A percentile compares a stretch with the other conserved stretches of the same genome.
Conservation (phyloP, 441 rosid genomes). For the Manihot esculenta region DNA sequence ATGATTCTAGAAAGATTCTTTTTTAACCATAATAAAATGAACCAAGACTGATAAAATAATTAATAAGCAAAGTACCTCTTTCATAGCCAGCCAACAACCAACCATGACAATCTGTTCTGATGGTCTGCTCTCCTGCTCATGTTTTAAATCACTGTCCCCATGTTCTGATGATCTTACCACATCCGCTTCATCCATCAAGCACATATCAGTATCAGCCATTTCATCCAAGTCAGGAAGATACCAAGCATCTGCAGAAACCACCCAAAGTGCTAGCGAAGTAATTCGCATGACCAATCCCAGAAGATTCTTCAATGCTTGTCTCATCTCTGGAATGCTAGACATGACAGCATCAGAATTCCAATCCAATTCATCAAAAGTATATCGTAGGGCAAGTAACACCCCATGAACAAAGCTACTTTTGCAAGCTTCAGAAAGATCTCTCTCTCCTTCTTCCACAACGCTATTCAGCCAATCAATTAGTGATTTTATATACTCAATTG, state of each 20-base stretch:
- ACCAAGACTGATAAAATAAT: constrained; percentile 22
- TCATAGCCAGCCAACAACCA: constrained; percentile 99
- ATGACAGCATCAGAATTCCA: constrained; percentile 75
- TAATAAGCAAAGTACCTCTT: constrained; percentile 65
- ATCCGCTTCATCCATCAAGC: constrained; percentile 48
- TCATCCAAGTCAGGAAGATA: constrained; percentile 84
- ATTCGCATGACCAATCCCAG: constrained; percentile 73
- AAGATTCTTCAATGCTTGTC: constrained; percentile 65
- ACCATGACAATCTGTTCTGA: constrained; percentile 92
- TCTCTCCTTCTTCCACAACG: constrained; percentile 76
- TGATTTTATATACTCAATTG: constrained; percentile 69
- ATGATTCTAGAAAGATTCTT: constrained; percentile 1
- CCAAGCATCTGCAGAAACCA: constrained; percentile 98
- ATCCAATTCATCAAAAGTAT: constrained; percentile 94
- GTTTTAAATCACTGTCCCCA: constrained; percentile 39
- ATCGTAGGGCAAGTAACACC: constrained; percentile 76
- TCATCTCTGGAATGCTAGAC: constrained; percentile 68
- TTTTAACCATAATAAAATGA: constrained; percentile 14
- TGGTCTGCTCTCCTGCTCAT: constrained; percentile 41
- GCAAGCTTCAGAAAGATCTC: constrained; percentile 84
- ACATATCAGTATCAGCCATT: constrained; percentile 62
- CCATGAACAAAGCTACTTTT: constrained; percentile 93
- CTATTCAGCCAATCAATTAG: constrained; percentile 76
- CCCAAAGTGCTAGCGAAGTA: constrained; percentile 92
- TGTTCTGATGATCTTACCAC: constrained; percentile 34